These are phyloP conservation scores for Trametes pubescens DNA, from an alignment of 1,284 basidiomycete genomes.

Conservation along the genomic window DNA sequence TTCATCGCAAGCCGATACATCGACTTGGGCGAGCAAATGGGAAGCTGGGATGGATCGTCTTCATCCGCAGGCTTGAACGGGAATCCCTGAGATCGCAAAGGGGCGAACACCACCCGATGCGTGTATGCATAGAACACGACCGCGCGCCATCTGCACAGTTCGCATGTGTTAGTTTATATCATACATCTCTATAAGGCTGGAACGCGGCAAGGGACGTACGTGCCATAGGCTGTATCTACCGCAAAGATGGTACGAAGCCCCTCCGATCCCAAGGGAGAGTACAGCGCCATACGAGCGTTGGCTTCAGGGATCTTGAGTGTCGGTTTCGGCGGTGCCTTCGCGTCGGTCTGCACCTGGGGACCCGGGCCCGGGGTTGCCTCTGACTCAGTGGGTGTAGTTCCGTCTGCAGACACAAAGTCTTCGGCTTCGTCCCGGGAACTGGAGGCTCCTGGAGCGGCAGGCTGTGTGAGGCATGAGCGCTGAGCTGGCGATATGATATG, in stretches of 20 bases:
- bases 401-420: too few relatives aligned
- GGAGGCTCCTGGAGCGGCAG: too few relatives aligned
- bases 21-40: slow-evolving; percentile 35
- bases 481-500: too few relatives aligned
- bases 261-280: too few relatives aligned
- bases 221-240: slow-evolving; percentile 29
- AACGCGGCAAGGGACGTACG: slow-evolving; percentile 21
- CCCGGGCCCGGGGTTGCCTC: too few relatives aligned
- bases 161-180: not conserved
- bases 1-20: slow-evolving; percentile 34
- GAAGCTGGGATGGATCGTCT: slow-evolving; percentile 14
- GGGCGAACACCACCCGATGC: slow-evolving; percentile 32
- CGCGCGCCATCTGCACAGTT: slow-evolving; percentile 30
- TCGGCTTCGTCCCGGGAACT: too few relatives aligned
- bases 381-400: too few relatives aligned
- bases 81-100: slow-evolving; percentile 29
- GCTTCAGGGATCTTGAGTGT: not conserved
- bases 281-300: too few relatives aligned
- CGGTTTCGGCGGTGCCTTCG: not conserved
- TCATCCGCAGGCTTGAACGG: slow-evolving; percentile 1
- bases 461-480: too few relatives aligned
- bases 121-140: slow-evolving; percentile 37
- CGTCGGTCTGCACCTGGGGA: too few relatives aligned
- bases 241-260: slow-evolving; percentile 20
- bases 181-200: too few relatives aligned